Evolutionary conservation across 139 green algal species (phyloP).

Genomic region (Chlamydomonas incerta): DNA sequence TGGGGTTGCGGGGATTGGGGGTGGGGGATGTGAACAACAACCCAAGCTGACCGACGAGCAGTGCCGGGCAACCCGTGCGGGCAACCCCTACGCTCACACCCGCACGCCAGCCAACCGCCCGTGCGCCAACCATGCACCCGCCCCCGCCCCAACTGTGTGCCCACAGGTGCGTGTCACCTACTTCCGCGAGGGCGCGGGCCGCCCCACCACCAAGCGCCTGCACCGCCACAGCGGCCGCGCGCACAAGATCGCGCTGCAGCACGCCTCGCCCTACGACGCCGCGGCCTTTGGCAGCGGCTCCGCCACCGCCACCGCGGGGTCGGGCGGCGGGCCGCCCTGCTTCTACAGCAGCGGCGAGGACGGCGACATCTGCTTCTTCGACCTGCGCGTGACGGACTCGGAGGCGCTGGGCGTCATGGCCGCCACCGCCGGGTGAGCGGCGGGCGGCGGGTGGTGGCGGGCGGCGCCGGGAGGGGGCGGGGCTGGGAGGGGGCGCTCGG

Average conservation of each 20-base stretch:
- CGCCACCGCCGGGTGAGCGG: background rate
- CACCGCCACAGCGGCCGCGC: slow-evolving; percentile 1
- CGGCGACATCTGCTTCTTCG: slow-evolving; percentile 62
- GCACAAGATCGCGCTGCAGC: slow-evolving; percentile 18
- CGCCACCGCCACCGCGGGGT: background rate
- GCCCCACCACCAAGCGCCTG: slow-evolving; percentile 5
- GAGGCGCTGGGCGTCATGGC: slow-evolving; percentile 8
- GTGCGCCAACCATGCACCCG: too few relatives aligned
- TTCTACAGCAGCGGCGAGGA: slow-evolving; percentile 68
- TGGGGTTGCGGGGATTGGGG: background rate
- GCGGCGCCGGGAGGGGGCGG: too few relatives aligned
- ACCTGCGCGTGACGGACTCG: slow-evolving; percentile 34
- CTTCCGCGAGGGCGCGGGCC: slow-evolving; percentile 6
- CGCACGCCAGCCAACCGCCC: too few relatives aligned
- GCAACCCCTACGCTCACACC: too few relatives aligned
- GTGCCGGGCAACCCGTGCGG: too few relatives aligned
- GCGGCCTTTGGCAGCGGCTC: too few relatives aligned
- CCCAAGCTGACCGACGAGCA: too few relatives aligned
- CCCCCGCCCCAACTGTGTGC: too few relatives aligned
- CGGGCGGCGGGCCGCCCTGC: slow-evolving; percentile 33
- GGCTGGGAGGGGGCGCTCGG: too few relatives aligned
- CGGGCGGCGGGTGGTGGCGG: too few relatives aligned
- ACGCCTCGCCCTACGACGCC: background rate
- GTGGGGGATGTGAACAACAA: background rate
- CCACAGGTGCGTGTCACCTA: slow-evolving; percentile 32